A percentile compares a stretch with the other conserved stretches of the same genome.
These are phyloP conservation scores for Salix suchowensis DNA, from an alignment of 345 rosid genomes.

Conservation along the genomic window DNA sequence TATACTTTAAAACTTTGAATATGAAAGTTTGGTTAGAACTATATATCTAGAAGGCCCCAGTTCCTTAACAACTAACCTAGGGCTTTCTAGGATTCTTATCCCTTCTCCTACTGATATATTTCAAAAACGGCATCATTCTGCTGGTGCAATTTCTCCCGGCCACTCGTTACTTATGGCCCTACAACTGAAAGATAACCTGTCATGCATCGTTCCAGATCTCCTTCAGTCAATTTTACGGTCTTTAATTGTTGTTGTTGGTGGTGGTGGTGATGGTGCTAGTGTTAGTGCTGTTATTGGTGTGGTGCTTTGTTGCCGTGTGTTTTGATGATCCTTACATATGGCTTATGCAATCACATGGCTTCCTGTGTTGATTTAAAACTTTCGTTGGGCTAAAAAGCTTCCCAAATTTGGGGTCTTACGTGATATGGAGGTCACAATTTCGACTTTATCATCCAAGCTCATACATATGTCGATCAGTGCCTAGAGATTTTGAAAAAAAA, in stretches of 20 bases:
- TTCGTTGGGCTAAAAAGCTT: not conserved
- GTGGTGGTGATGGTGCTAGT: too few species aligned
- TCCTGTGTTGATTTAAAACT: not conserved
- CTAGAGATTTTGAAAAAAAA: too few species aligned
- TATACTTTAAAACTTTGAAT: not conserved
- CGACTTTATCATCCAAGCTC: not conserved
- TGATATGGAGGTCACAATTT: not conserved
- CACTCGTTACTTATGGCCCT: not conserved
- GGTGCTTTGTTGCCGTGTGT: not conserved
- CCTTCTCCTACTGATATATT: not conserved
- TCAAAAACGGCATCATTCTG: not conserved
- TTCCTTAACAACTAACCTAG: not conserved
- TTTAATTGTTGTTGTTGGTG: not conserved
- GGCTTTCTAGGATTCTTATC: constrained; percentile 2
- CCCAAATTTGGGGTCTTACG: not conserved
- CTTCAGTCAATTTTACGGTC: not conserved
- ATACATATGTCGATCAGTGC: not conserved
- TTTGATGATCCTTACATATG: not conserved
- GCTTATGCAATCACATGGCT: not conserved
- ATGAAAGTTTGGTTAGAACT: not conserved
- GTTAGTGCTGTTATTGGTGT: not conserved
- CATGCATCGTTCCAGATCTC: not conserved
- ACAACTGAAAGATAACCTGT: not conserved
- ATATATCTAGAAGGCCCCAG: not conserved
- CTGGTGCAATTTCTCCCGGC: not conserved